Evolutionary conservation across 345 rosid species (phyloP).

Genomic region (Citrus mangshanensis): DNA sequence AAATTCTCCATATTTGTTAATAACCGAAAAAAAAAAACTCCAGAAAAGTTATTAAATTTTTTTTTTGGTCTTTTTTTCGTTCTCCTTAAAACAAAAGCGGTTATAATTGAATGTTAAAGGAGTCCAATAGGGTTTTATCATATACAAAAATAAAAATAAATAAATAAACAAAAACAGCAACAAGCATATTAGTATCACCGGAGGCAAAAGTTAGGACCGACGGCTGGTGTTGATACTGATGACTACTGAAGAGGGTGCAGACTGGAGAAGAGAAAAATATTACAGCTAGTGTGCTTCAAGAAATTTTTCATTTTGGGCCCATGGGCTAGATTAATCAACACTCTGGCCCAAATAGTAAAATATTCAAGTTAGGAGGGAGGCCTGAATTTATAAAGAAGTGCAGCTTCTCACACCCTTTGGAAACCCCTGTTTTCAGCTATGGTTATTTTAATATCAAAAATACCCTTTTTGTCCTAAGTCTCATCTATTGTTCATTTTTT

Average conservation of each 20-base stretch:
- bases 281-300: rapidly evolving
- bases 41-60: background rate
- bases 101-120: background rate
- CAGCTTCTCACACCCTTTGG: too few species aligned
- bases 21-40: background rate
- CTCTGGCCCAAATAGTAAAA: background rate
- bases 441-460: too few species aligned
- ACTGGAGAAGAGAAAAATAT: background rate
- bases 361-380: too few species aligned
- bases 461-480: too few species aligned
- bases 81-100: background rate
- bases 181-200: background rate
- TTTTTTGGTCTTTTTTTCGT: too few species aligned
- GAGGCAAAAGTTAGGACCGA: background rate
- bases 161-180: background rate
- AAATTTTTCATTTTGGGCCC: background rate
- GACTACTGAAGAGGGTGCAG: background rate
- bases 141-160: too few species aligned
- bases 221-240: background rate
- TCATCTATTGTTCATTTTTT: too few species aligned
- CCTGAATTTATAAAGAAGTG: too few species aligned
- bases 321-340: background rate
- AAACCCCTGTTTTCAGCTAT: too few species aligned
- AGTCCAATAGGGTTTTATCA: background rate
- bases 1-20: background rate